These are phyloP conservation scores for Hanseniaspora jakobsenii DNA, from an alignment of 805 yeast species.

Conservation along the genomic window DNA sequence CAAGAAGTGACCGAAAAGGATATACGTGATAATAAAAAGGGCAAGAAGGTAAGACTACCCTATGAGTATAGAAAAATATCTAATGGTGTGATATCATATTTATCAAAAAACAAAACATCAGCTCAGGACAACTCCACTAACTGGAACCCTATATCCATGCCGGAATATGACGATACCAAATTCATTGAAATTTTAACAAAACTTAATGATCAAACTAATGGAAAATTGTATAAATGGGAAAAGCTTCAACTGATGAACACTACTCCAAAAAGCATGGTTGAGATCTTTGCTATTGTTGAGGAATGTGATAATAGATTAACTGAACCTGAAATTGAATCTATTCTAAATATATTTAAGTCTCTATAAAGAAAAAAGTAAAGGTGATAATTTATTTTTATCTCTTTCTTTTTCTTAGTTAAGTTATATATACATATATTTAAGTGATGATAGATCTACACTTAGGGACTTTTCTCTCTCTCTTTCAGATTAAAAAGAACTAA, in stretches of 20 bases:
- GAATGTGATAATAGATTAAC: conserved; percentile 80
- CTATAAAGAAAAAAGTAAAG: no score
- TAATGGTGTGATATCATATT: conserved; percentile 26
- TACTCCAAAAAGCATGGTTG: conserved; percentile 70
- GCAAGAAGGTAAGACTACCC: conserved; percentile 4
- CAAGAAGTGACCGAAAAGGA: conserved; percentile 30
- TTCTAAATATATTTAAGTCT: conserved; percentile 44
- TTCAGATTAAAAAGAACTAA: not conserved
- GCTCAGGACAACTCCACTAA: conserved; percentile 9
- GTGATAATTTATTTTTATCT: not conserved
- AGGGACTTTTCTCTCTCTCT: not conserved
- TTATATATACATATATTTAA: no score
- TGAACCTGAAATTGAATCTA: conserved; percentile 50
- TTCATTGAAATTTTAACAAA: conserved; percentile 25
- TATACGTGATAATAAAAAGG: conserved; percentile 18
- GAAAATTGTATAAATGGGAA: conserved; percentile 64
- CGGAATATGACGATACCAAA: conserved; percentile 22
- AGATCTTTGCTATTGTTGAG: conserved; percentile 67
- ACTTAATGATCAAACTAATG: conserved; percentile 17
- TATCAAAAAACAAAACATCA: conserved; percentile 17
- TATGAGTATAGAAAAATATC: conserved; percentile 27
- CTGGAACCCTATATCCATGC: conserved; percentile 14
- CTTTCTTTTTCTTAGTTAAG: no score
- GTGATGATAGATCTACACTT: no score
- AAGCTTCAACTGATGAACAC: conserved; percentile 70